Evolutionary conservation across 129 eudicot species (phyloP), one percentile per base, ranked within the genome.

Genomic region (Erigeron canadensis): DNA sequence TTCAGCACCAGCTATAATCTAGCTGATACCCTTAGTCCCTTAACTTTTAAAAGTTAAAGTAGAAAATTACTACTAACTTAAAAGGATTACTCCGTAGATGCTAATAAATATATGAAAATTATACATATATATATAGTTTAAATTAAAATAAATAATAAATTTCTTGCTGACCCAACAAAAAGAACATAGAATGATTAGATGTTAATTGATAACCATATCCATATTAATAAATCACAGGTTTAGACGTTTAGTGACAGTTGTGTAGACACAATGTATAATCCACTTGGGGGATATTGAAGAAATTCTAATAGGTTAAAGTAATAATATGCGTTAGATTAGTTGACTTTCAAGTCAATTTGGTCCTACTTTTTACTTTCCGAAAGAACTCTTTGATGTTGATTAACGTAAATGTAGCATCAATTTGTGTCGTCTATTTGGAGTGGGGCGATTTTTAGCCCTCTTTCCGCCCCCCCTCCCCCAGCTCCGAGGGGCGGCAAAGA

Each of bases 321-420:
- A 12, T 21, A 8, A 57, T 71, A 28, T 43, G 34, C 45, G 45
- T 59, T 58, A 42, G 59, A 60, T 60, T 72, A 64, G 68, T 72
- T 72, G 68, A 72, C 77, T 72, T 72, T 47, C 45, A 16, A 60
- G 60, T 46, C 46, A 51, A 28, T 46, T 60, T 72, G 68, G 69
- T 23, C 67, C 17, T 66, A 42, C 73, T 75, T 75, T 75, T 74
- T 56, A 75, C 79, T 75, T 75, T 75, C 79, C 48, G 59, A 67
- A 66, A 75, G 73, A 65, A 4, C 41, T 45, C 46, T 40, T 43
- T 43, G 19, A 42, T 42, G 70, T 10, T 16, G 56, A 67, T 75
- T 17, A 73, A 73, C 47, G 56, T 57, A 6, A 41, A 56, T 57
- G 19, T 34, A 73, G 16, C 62, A 62, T 73, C 62, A 62, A 62